A percentile compares a stretch with the other conserved stretches of the same genome.
Evolutionary conservation across 1,139 yeast genomes (phyloP).

Genomic region (Casaregolazyma suthepensis): DNA sequence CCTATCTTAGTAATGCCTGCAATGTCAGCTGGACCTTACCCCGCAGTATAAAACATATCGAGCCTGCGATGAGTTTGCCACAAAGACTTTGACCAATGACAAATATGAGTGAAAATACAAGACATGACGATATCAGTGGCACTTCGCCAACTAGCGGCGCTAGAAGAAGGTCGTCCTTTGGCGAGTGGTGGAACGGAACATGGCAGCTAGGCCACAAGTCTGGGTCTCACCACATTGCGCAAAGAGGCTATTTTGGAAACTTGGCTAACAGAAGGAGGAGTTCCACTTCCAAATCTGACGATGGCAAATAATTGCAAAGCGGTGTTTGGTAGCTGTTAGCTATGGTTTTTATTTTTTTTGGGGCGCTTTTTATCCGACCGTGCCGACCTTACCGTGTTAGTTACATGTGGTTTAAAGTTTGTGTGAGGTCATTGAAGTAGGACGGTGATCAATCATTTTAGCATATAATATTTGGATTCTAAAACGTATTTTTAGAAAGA

Average conservation of each 20-base stretch:
- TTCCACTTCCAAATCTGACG: conserved; percentile 5
- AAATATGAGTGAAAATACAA: conserved; percentile 1
- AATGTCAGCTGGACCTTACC: neutral
- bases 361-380: neutral
- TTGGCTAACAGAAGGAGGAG: conserved; percentile 3
- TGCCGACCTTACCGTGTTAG: neutral
- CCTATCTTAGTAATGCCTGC: neutral
- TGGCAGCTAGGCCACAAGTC: conserved; percentile 9
- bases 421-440: neutral
- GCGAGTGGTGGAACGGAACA: conserved; percentile 11
- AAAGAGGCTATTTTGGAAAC: conserved; percentile 9
- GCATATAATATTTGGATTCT: neutral
- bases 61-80: neutral
- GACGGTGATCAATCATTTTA: neutral
- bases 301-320: neutral
- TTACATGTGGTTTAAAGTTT: neutral
- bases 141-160: neutral
- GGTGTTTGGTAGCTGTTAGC: neutral
- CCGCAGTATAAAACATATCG: neutral
- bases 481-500: neutral
- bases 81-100: neutral
- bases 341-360: no score
- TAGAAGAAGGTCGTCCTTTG: conserved; percentile 6
- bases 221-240: conserved; percentile 6
- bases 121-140: neutral